Evolutionary conservation across 352 stramenopile genomes (phyloP), one percentile per base, ranked within the genome.

Genomic region (Phytophthora cryptogea): DNA sequence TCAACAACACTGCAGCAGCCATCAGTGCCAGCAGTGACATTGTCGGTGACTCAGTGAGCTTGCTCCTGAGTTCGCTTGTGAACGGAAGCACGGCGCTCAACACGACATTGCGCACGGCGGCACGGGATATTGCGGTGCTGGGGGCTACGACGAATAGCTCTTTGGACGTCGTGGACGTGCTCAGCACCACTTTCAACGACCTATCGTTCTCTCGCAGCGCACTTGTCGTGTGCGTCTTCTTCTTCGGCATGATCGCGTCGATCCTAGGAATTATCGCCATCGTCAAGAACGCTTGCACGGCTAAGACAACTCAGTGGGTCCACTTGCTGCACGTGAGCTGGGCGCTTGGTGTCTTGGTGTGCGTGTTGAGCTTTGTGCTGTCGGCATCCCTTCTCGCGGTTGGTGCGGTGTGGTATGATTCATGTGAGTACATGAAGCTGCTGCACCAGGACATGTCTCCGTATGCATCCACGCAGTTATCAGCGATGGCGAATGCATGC

Each of bases 371-470:
- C 13, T 94, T 94, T 43, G 80, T 92, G 6, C 56, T 92, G 3
- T 80, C 83, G 1, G 73, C 83, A 5, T 89, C 79, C 1, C 63
- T 94, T 11, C 76, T 94, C 9, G 85, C 85, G 2, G 81, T 94
- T 20, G 80, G 75, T 13, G 85, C 83, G 35, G 66, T 94, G 32
- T 94, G 81, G 81, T 92, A 81, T 54, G 85, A 94, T 42, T 78
- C 76, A 13, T 94, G 85, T 68, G 83, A 84, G 45, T 92, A 94
- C 61, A 85, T 94, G 76, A 87, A 83, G 54, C 74, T 92, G n/a
- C 31, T 92, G 14, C 81, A 90, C 54, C 65, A 68, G 10, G 78
- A 94, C 44, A 78, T 91, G 51, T 78, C 80, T 31, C 81, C 85
- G 26, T 94, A 89, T 41, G 86, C 90, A 36, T 78, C 85, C 0